Conservation (phyloP, 352 stramenopile species). For the Globisporangium rhizosaccharum region DNA sequence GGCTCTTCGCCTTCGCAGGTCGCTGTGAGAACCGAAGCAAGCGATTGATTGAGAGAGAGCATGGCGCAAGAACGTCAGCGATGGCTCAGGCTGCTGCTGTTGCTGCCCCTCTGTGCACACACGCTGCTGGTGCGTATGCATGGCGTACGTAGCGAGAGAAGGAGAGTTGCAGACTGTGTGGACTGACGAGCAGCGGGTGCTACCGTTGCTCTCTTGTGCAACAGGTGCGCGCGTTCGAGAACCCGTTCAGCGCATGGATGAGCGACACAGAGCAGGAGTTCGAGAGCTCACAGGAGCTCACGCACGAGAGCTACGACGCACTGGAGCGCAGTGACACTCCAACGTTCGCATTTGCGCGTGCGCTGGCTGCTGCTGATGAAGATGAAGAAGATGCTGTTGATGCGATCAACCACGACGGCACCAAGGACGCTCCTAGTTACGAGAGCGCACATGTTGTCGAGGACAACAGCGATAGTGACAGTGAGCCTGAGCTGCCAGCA, state of each 20-base stretch:
- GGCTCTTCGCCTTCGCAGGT: no score
- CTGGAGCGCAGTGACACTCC: neutral
- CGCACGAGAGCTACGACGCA: neutral
- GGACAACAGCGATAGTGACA: neutral
- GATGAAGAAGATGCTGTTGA: neutral
- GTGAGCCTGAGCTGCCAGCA: neutral
- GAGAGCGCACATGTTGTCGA: neutral
- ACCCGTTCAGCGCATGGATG: constrained; percentile 6
- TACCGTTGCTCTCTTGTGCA: no score
- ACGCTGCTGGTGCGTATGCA: no score
- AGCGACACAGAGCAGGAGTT: neutral
- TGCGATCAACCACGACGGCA: neutral
- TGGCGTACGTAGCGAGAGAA: no score
- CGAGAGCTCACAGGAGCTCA: neutral
- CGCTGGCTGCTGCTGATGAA: no score
- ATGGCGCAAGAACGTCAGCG: no score
- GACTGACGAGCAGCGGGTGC: no score
- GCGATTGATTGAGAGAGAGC: no score
- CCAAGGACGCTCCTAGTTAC: neutral
- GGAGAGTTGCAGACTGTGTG: no score
- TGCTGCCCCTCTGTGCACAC: no score
- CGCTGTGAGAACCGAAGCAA: no score
- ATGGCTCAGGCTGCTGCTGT: no score
- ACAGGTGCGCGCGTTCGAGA: constrained; percentile 6
- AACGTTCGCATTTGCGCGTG: neutral